Base-by-base conservation (phyloP, 108 stramenopile species). In the Nitzschia palea region DNA sequence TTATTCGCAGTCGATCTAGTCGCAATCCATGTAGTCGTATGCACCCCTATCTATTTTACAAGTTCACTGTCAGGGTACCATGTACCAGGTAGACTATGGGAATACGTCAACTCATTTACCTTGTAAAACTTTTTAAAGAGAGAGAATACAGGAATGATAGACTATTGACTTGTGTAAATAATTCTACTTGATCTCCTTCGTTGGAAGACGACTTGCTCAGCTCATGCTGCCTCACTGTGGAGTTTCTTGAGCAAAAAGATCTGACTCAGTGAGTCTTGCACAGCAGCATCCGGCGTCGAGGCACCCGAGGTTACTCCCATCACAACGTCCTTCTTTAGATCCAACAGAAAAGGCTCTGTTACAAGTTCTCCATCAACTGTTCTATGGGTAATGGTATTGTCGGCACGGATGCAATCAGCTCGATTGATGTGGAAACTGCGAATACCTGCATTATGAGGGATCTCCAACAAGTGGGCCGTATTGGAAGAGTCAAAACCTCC, bases 401-500 rank as follows among this genome's bases (percentile, higher is more conserved):
- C 92, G 15, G 91, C 90, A 17, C 73, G 63, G 62, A 97, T 94
- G 65, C 93, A 90, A n/a, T 86, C 87, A 12, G 91, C 86, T 37
- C 85, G 77, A 77, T 98, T 94, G 72, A 98, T 95, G 80, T 96
- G 96, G 79, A 89, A 98, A 47, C 93, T 82, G 9, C 88, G 91
- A 25, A 95, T 76, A 28, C 88, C 87, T 28, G 82, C 82, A 52
- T 90, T 80, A 40, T 81, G 70, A 34, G 96, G 94, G 32, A 98
- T 98, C 73, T 98, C 97, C 32, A 94, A 74, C 51, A 98, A 81
- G 71, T 98, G 97, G 14, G 93, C 93, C 25, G 97, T 98, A 81
- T 98, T 98, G 65, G 92, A 91, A n/a, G 94, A 95, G 77, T 98
- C 97, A 86, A 93, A 98, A 33, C 97, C 97, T 27, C 97, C 97